Conservation (phyloP, 2,329 filamentous ascomycete genomes). For the Raffaelea arxii region DNA sequence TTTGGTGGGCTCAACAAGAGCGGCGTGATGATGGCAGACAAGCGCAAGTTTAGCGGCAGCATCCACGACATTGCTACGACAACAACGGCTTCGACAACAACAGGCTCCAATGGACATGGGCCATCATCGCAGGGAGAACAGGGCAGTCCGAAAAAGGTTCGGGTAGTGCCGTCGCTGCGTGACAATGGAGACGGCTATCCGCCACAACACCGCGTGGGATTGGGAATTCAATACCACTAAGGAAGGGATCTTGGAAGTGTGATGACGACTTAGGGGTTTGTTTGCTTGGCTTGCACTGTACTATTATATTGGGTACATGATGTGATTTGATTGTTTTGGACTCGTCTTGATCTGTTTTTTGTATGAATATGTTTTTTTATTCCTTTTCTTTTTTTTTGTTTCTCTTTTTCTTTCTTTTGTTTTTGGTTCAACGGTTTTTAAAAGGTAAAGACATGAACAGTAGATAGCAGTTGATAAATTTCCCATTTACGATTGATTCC, state of each 20-base stretch:
- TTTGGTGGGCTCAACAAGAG: slow-evolving; percentile 34
- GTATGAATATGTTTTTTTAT: background rate
- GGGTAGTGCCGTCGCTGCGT: slow-evolving; percentile 28
- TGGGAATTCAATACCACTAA: slow-evolving; percentile 41
- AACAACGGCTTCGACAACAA: slow-evolving; percentile 19
- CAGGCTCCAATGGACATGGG: slow-evolving; percentile 8
- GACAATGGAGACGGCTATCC: slow-evolving; percentile 21
- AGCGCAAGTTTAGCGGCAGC: slow-evolving; percentile 38
- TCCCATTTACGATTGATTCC: no score
- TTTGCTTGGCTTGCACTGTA: no score
- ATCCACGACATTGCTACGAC: slow-evolving; percentile 6
- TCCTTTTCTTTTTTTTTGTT: background rate
- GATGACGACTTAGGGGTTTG: no score
- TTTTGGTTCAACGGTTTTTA: background rate
- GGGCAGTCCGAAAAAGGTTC: slow-evolving; percentile 42
- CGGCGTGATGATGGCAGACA: slow-evolving; percentile 26
- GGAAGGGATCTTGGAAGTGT: no score
- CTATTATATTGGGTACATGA: no score
- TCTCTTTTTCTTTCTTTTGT: slow-evolving; percentile 1
- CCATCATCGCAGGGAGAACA: slow-evolving; percentile 19
- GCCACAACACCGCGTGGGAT: slow-evolving; percentile 28
- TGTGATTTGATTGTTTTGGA: no score
- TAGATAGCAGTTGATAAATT: background rate
- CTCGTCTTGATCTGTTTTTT: background rate
- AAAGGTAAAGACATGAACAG: background rate